Conservation (phyloP, 805 yeast species). For the Zygosaccharomyces rouxii region DNA sequence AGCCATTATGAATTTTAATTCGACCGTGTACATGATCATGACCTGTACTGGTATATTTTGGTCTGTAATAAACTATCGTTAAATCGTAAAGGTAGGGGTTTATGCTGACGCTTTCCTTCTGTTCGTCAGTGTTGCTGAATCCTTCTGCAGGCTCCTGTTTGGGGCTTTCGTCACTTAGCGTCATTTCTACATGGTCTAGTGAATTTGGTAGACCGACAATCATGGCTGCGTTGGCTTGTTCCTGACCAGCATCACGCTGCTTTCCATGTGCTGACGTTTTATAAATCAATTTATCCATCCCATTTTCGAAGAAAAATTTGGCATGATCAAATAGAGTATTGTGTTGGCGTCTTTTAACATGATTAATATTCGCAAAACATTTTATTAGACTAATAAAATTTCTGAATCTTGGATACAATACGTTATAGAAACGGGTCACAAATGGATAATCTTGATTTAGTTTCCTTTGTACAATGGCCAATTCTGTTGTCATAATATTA, state of each 20-base stretch:
- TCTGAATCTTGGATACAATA: constrained; percentile 75
- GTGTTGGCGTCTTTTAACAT: constrained; percentile 31
- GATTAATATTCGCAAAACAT: constrained; percentile 27
- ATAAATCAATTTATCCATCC: constrained; percentile 12
- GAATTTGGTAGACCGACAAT: constrained; percentile 10
- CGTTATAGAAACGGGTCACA: constrained; percentile 54
- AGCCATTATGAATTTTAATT: constrained; percentile 19
- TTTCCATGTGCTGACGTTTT: constrained; percentile 7
- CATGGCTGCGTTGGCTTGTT: constrained; percentile 14
- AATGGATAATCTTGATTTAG: constrained; percentile 50
- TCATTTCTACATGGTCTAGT: constrained; percentile 7
- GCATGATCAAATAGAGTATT: constrained; percentile 46
- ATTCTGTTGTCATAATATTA: constrained; percentile 54
- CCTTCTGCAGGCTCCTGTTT: background rate
- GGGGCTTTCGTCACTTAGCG: constrained; percentile 3
- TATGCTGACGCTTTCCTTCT: constrained; percentile 5
- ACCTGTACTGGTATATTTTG: constrained; percentile 18
- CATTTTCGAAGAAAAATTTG: constrained; percentile 44
- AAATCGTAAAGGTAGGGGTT: constrained; percentile 31
- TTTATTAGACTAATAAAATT: constrained; percentile 49
- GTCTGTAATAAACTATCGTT: constrained; percentile 39
- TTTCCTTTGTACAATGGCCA: constrained; percentile 45
- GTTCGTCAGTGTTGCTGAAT: background rate
- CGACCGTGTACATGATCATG: constrained; percentile 26
- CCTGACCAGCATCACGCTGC: background rate